Conservation (phyloP, 169 alveolate genomes). For the Plasmodium vivax region DNA sequence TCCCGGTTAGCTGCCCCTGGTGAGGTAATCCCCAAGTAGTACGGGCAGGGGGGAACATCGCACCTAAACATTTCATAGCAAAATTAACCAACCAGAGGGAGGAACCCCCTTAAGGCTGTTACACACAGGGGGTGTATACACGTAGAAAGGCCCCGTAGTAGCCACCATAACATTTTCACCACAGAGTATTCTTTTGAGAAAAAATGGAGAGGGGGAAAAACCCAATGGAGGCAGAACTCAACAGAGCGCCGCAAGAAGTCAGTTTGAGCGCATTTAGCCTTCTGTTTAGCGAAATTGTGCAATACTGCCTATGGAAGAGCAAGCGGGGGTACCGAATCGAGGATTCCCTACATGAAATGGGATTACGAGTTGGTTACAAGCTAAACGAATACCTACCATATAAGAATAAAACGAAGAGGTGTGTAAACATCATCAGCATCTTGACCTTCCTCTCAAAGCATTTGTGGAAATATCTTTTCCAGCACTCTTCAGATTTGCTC, state of each 20-base stretch:
- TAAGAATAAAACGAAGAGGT: slow-evolving; percentile 82
- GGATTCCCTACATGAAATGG: slow-evolving; percentile 86
- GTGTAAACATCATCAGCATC: slow-evolving; percentile 78
- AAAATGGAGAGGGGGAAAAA: slow-evolving; percentile 31
- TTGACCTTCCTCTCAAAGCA: slow-evolving; percentile 82
- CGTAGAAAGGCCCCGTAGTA: neutral
- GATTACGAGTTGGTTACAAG: slow-evolving; percentile 85
- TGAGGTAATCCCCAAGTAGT: neutral
- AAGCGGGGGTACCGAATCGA: slow-evolving; percentile 85
- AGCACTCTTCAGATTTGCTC: slow-evolving; percentile 86
- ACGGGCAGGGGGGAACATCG: neutral
- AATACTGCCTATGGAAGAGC: slow-evolving; percentile 80
- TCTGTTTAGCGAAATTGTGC: slow-evolving; percentile 85
- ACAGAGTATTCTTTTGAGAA: neutral
- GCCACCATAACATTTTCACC: neutral
- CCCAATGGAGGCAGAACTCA: slow-evolving; percentile 13
- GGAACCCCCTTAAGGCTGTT: neutral
- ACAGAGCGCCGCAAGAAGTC: slow-evolving; percentile 62
- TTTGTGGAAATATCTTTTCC: slow-evolving; percentile 84
- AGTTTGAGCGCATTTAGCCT: slow-evolving; percentile 84
- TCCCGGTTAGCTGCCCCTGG: neutral
- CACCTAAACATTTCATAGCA: neutral
- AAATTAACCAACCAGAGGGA: neutral
- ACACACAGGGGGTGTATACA: neutral
- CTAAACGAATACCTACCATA: slow-evolving; percentile 78